Evolutionary conservation across 306 rosid species (phyloP), one percentile per base, ranked within the genome.

Genomic region (Hippophae gyantsensis): DNA sequence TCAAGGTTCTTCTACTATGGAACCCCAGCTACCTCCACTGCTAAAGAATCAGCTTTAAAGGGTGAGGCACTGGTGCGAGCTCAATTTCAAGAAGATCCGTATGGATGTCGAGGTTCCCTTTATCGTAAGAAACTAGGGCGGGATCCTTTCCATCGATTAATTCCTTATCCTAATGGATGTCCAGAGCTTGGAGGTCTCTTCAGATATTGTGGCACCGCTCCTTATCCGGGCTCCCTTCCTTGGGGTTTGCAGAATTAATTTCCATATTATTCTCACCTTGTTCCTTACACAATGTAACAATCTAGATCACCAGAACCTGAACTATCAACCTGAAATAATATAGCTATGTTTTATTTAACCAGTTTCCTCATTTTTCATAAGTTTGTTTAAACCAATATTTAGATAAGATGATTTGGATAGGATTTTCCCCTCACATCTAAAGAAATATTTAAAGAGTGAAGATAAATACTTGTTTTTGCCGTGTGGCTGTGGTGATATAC

Each of bases 91-190:
- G 79, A 74, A 13, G 95, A 88, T 69, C 96, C 98, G 38, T 90
- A 74, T 25, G 96, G 96, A 26, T 92, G 99, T 58, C 79, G 62
- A 68, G 82, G 90, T 70, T 78, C 95, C 13, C 99, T 92, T 58
- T 65, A 69, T 69, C 82, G 75, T 27, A 92, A 88, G 61, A 92
- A 82, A 54, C 74, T 84, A 41, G 78, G 82, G 67, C 95, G 97
- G 3, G 95, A 92, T 65, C 96, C 96, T 6, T 92, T 88, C 68
- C 99, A 88, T 68, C 79, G 97, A 6, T 70, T 94, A 6, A 88
- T 92, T 66, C 99, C 99, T 40, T 92, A 92, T 56, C 99, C 97
- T 2, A 79, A 69, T 47, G 92, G 96, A 1, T 90, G 98, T 52
- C 92, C 95, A n/a, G 97, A 93, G 83, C 86, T 93, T 69, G 77